Percentiles rank a stretch among this genome's conserved stretches.
Evolutionary conservation across 2,329 filamentous ascomycete species (phyloP).

Genomic region (Penicillium sp.): DNA sequence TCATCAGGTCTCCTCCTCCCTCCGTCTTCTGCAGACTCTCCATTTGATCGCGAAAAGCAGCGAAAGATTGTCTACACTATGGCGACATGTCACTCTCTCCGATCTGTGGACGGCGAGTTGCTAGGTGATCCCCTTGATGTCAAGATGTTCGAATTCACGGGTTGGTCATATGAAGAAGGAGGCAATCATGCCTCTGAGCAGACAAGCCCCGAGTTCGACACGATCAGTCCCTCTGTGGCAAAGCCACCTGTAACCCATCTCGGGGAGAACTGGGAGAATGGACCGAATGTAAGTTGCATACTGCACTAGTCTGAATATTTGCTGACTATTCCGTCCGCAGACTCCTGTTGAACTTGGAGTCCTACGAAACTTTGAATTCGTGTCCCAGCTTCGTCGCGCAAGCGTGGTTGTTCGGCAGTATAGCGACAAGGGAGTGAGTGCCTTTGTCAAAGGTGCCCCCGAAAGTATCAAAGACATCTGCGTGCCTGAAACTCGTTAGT

Average conservation of each 20-base stretch:
- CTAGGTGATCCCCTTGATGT: conserved; percentile 90
- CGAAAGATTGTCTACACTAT: conserved; percentile 82
- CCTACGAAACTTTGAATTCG: conserved; percentile 86
- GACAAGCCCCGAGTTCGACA: conserved; percentile 70
- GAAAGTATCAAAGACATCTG: conserved; percentile 97
- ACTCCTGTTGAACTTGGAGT: conserved; percentile 76
- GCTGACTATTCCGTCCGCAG: conserved; percentile 13
- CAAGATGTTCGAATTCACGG: conserved; percentile 98
- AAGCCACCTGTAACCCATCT: conserved; percentile 62
- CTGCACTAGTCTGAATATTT: not conserved
- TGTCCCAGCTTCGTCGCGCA: conserved; percentile 83
- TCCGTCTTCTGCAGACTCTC: conserved; percentile 51
- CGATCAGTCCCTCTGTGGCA: conserved; percentile 71
- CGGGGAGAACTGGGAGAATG: conserved; percentile 39
- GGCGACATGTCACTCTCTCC: conserved; percentile 92
- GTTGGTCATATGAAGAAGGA: conserved; percentile 84
- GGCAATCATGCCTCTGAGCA: conserved; percentile 61
- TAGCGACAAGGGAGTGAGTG: conserved; percentile 72
- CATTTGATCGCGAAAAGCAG: conserved; percentile 56
- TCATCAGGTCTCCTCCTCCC: conserved; percentile 52
- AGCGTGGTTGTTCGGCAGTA: conserved; percentile 90
- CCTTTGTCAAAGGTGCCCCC: conserved; percentile 94
- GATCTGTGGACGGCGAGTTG: conserved; percentile 79
- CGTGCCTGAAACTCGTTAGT: conserved; percentile 68
- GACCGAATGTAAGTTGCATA: conserved; percentile 17